Evolutionary conservation across 495 filamentous ascomycete genomes (phyloP), one percentile per base, ranked within the genome.

Genomic region (Xylaria grammica): DNA sequence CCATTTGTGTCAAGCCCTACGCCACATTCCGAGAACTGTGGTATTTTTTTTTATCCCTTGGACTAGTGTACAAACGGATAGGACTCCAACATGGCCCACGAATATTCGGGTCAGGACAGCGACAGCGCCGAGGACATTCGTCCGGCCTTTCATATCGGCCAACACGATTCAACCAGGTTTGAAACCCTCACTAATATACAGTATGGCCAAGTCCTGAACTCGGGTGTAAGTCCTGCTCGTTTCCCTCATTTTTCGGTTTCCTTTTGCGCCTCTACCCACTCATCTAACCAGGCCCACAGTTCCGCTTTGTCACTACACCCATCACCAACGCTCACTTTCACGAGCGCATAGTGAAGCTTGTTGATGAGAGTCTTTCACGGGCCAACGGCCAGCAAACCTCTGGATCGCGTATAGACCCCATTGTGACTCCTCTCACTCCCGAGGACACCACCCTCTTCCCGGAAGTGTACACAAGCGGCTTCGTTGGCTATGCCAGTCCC

Each of bases 231-330:
- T 78, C 40, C 17, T 34, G 4, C 13, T 27, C 10, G 4, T 27
- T 15, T 34, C 40, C 17, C 40, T 22, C 38, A 3, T 29, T 17
- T 26, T 19, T 7, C 50, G 4, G 10, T 29, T 6, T 17, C 22
- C 22, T 3, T 7, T 32, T 15, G n/a, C n/a, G n/a, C n/a, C n/a
- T n/a, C n/a, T n/a, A n/a, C n/a, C 3, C 22, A 4, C 17, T 45
- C 26, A 60, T 67, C 62, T 69, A 46, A 49, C 15, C n/a, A 29
- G 13, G 38, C 19, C 52, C 24, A 32, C 19, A 98, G 92, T 98
- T 98, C 86, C 89, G 95, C 74, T 92, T 96, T 84, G 84, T 97
- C 69, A 97, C 94, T 0, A 89, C 87, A 0, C 90, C 91, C 10
- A 93, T 99, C 67, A 97, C 95, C 1, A 97, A 90, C 53, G 70